Evolutionary conservation across 2,329 filamentous ascomycete species (phyloP).

Genomic region (Dactylellina parvicollis): DNA sequence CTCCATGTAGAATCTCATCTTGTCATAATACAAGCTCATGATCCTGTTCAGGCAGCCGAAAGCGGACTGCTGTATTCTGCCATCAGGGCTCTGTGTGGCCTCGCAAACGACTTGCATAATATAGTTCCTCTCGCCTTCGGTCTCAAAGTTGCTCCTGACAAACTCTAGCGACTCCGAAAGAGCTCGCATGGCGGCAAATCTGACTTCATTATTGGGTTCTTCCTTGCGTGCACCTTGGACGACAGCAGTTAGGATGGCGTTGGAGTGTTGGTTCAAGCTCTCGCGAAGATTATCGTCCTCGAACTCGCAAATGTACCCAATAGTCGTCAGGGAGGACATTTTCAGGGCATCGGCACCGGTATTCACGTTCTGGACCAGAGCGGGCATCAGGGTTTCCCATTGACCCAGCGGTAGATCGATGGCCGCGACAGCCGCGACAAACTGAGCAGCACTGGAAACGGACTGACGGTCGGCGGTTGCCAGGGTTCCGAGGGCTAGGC

Average conservation of each 20-base stretch:
- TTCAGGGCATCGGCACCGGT: slow-evolving; percentile 87
- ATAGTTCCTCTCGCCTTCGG: slow-evolving; percentile 98
- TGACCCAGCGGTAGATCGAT: slow-evolving; percentile 93
- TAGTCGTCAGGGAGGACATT: slow-evolving; percentile 92
- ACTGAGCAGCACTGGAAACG: slow-evolving; percentile 89
- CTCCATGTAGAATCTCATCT: slow-evolving; percentile 99
- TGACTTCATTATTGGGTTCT: slow-evolving; percentile 89
- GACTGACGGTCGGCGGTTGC: slow-evolving; percentile 81
- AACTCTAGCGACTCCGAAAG: slow-evolving; percentile 97
- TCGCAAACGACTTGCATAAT: slow-evolving; percentile 99
- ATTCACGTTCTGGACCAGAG: slow-evolving; percentile 90
- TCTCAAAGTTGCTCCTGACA: slow-evolving; percentile 97
- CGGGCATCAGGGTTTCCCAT: slow-evolving; percentile 91
- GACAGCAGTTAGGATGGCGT: slow-evolving; percentile 96
- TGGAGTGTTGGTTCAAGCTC: slow-evolving; percentile 85
- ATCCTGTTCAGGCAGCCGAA: slow-evolving; percentile 98
- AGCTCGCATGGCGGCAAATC: slow-evolving; percentile 89
- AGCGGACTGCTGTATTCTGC: slow-evolving; percentile 90
- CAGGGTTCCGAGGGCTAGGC: slow-evolving; percentile 84
- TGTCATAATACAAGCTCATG: slow-evolving; percentile 98
- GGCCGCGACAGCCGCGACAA: slow-evolving; percentile 91
- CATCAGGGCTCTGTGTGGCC: slow-evolving; percentile 92
- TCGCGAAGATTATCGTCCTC: slow-evolving; percentile 87
- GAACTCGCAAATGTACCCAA: slow-evolving; percentile 97
- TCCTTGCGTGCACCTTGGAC: slow-evolving; percentile 98